A percentile compares a stretch with the other conserved stretches of the same genome.
These are phyloP conservation scores for Achlya hypogyna DNA, from an alignment of 352 stramenopile species.

Conservation along the genomic window DNA sequence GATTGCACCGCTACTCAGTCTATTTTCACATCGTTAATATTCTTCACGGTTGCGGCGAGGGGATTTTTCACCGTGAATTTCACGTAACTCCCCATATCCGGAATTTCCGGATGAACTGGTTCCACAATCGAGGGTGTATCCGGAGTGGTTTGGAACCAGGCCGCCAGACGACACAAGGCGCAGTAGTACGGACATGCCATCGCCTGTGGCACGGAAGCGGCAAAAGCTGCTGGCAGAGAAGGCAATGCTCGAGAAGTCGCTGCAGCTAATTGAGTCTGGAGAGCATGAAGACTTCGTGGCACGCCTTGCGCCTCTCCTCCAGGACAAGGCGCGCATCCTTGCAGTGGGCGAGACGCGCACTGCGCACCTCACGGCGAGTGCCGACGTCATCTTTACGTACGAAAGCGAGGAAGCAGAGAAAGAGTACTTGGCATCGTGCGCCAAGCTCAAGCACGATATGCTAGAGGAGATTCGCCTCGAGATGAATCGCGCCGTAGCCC, in stretches of 20 bases:
- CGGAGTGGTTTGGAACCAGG: neutral
- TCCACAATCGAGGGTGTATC: constrained; percentile 4
- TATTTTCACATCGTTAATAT: too few relatives aligned
- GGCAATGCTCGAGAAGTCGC: constrained; percentile 29
- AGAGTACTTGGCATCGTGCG: constrained; percentile 64
- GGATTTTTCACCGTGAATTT: too few relatives aligned
- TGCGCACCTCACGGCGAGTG: constrained; percentile 49
- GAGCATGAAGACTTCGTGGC: constrained; percentile 55
- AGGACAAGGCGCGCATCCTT: constrained; percentile 42
- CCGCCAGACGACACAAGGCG: neutral
- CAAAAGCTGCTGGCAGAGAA: constrained; percentile 69
- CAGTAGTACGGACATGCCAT: constrained; percentile 1
- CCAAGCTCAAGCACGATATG: constrained; percentile 76
- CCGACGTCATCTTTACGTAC: constrained; percentile 65
- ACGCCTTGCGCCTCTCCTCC: constrained; percentile 32
- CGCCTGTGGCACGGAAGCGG: neutral
- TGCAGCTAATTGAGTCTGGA: constrained; percentile 37
- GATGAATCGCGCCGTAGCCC: constrained; percentile 72
- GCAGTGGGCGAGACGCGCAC: constrained; percentile 33
- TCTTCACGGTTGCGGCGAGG: too few relatives aligned
- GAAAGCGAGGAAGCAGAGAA: constrained; percentile 71
- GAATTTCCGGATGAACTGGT: neutral
- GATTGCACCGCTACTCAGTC: too few relatives aligned
- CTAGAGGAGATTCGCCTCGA: constrained; percentile 79
- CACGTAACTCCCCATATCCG: constrained; percentile 5